Percentiles rank a stretch among this genome's conserved stretches.
Conservation (phyloP, 345 rosid species). For the Rhodamnia argentea region DNA sequence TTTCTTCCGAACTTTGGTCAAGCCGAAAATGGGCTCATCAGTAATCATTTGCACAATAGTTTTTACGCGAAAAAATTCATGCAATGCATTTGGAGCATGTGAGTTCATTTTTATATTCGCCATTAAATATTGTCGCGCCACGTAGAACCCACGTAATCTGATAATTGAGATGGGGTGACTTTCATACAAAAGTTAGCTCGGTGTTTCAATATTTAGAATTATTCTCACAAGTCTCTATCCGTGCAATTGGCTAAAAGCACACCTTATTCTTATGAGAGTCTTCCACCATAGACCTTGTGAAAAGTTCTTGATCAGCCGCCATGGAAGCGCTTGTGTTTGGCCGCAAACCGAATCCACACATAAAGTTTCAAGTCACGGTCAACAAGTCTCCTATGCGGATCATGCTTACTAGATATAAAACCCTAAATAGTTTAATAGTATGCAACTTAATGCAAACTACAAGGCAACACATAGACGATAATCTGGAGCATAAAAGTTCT, state of each 20-base stretch:
- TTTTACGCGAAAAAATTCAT: too few species aligned
- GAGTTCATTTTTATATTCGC: too few species aligned
- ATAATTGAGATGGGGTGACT: too few species aligned
- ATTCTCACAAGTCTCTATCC: neutral
- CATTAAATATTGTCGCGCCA: too few species aligned
- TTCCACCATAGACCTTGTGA: neutral
- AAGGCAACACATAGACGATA: neutral
- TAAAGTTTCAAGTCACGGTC: neutral
- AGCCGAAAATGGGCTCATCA: too few species aligned
- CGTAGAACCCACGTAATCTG: too few species aligned
- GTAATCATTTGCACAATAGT: too few species aligned
- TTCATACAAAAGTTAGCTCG: neutral
- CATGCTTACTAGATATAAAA: neutral
- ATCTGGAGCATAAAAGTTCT: neutral
- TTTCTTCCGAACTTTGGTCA: too few species aligned
- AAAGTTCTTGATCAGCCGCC: neutral
- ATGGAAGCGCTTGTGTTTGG: neutral
- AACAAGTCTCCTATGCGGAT: too few species aligned
- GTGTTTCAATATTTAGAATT: neutral
- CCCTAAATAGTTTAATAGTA: neutral
- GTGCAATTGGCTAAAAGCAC: neutral
- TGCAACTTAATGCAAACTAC: neutral
- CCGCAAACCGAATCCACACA: neutral
- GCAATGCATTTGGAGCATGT: too few species aligned
- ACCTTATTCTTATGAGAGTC: neutral